Evolutionary conservation across 192 early-diverging fungal species (phyloP), one percentile per base, ranked within the genome.

Genomic region (Podila epicladia): DNA sequence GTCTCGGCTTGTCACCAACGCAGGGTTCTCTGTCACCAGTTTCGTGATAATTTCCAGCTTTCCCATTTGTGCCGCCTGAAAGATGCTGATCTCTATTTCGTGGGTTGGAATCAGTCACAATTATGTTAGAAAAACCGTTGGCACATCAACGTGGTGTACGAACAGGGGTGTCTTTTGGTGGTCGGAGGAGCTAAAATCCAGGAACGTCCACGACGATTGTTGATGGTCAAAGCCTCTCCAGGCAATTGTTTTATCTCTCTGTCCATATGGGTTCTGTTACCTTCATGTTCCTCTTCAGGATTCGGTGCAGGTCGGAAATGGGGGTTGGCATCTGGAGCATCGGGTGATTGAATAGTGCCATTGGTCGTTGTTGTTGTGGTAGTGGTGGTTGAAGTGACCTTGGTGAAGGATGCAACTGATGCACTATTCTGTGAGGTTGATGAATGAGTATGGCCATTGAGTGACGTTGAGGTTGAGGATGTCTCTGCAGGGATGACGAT

Each of bases 41-140:
- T 89, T 53, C 29, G 83, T 72, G 41, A 93, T 86, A 5, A 85
- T 62, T 15, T 73, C 85, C 15, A 95, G 72, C 24, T 92, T 84
- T 31, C 95, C 94, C 60, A 82, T 87, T 74, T 93, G 92, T 15
- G 94, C 88, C 4, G 96, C 94, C 67, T 91, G 86, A 60, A 92
- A 92, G 35, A 95, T 73, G 33, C 72, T 88, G 9, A 82, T 78
- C 29, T 73, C 84, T 85, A 85, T 64, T 51, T 11, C 12, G 28
- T 35, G 22, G 51, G 33, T 50, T 45, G 41, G 8, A 8, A 45
- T 17, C 41, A 45, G 17, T 4, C 41, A 17, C 41, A 45, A 45
- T 17, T 13, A 45, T 13, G 35, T 38, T 22, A 24, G 66, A 20
- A 24, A 37, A 20, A 58, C 48, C 64, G 62, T 64, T 64, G 24